Evolutionary conservation across 441 rosid species (phyloP).

Genomic region (Gossypium aridum): DNA sequence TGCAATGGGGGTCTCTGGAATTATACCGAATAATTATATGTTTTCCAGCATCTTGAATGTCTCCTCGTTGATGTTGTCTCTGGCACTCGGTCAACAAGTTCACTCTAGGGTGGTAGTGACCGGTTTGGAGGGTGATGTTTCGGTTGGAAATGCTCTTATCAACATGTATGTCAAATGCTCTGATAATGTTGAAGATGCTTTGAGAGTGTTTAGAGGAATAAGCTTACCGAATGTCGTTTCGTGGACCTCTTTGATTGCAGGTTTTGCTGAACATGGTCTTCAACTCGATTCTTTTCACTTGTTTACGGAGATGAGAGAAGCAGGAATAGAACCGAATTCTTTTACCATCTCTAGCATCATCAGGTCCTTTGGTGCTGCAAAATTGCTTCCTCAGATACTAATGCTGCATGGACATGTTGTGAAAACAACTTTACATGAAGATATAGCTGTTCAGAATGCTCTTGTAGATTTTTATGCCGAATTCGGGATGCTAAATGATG

Average conservation of each 20-base stretch:
- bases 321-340: conserved; percentile 43
- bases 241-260: conserved; percentile 64
- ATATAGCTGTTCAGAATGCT: conserved; percentile 43
- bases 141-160: conserved; percentile 43
- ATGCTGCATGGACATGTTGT: conserved; percentile 48
- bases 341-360: conserved; percentile 48
- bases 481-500: conserved; percentile 33
- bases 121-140: conserved; percentile 31
- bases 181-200: conserved; percentile 24
- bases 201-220: conserved; percentile 39
- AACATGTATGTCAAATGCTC: conserved; percentile 52
- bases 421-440: conserved; percentile 26
- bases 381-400: conserved; percentile 21
- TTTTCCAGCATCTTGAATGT: conserved; percentile 36
- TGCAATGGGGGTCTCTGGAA: conserved; percentile 32
- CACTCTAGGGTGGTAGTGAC: conserved; percentile 31
- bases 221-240: conserved; percentile 47
- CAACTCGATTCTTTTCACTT: conserved; percentile 30
- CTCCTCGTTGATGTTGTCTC: conserved; percentile 26
- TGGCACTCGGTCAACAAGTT: conserved; percentile 40
- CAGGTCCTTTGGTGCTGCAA: conserved; percentile 29
- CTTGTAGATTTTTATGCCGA: conserved; percentile 61
- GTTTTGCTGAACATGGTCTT: conserved; percentile 42
- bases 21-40: conserved; percentile 31
- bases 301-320: conserved; percentile 41